Base-by-base conservation (phyloP, 768 basidiomycete genomes). In the Hysterangium stoloniferum region DNA sequence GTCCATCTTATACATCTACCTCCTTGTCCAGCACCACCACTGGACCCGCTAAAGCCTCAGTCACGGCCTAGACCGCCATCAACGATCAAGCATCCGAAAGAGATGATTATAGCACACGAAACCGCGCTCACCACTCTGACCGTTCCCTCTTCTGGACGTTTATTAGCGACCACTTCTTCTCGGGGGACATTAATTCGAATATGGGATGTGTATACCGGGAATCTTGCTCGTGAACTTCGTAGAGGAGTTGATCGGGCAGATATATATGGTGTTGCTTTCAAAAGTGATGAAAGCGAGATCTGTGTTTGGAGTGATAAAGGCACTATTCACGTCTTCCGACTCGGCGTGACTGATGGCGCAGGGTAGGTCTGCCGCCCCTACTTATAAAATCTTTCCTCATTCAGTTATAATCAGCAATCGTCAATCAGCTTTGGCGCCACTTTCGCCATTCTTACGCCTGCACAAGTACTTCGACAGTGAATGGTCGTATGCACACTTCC, bases 241-340 rank as follows among this genome's bases (percentile, higher is more conserved):
- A 75, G 92, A 62, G 92, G 92, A 7, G 78, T 85, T 15, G 93
- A 96, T 65, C 84, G 88, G 59, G 92, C 92, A 25, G 83, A 86
- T 59, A 93, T 95, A 37, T 94, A 91, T 64, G 89, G 89, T 2
- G 85, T 93, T 17, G 83, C 85, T 11, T 91, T 94, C 65, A 76
- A 91, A 32, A 82, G 80, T 4, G 90, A 91, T 57, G 93, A 94
- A 59, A 77, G 75, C 52, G 88, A 92, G 57, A 69, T 95, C 0
- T 89, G 87, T 59, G 91, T 89, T 8, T 91, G 90, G 85, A 93
- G 90, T 61, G 92, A 96, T 65, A 96, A 96, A 66, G 92, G 92
- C 31, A 96, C 92, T 0, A 81, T 96, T 6, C 92, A 96, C 62
- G 73, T 93, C 36, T 95, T 94, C 65, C 80, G 85, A 36, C 72